These are phyloP conservation scores for Colletotrichum eremochloae DNA, from an alignment of 2,329 filamentous ascomycete species.

Conservation along the genomic window DNA sequence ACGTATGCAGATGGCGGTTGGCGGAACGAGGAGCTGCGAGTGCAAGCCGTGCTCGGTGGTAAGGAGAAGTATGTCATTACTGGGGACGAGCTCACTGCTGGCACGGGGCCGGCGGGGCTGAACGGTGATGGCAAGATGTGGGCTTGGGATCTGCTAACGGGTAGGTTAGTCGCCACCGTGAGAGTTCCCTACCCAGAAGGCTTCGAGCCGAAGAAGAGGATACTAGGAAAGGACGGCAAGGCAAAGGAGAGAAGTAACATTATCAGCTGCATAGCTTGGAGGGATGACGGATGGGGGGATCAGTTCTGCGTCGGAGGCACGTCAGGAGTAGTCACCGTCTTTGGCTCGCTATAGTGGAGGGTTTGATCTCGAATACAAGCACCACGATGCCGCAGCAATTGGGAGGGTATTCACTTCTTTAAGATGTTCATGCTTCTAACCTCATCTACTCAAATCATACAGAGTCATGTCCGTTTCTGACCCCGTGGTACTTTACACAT, in stretches of 20 bases:
- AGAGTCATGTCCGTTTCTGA: slow-evolving; percentile 40
- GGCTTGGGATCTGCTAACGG: slow-evolving; percentile 88
- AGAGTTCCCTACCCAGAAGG: slow-evolving; percentile 66
- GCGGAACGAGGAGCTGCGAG: slow-evolving; percentile 78
- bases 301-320: slow-evolving; percentile 77
- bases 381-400: background rate
- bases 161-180: slow-evolving; percentile 75
- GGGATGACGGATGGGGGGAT: slow-evolving; percentile 71
- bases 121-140: slow-evolving; percentile 71
- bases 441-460: slow-evolving; percentile 40
- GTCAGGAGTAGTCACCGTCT: slow-evolving; percentile 75
- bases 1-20: slow-evolving; percentile 72
- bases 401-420: slow-evolving; percentile 6
- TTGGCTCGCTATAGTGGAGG: slow-evolving; percentile 55
- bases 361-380: background rate
- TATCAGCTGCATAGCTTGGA: slow-evolving; percentile 73
- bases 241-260: slow-evolving; percentile 71
- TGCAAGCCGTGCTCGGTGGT: slow-evolving; percentile 81
- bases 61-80: slow-evolving; percentile 83
- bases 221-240: slow-evolving; percentile 71
- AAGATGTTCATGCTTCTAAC: slow-evolving; percentile 16
- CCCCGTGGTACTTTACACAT: slow-evolving; percentile 39
- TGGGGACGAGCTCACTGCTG: slow-evolving; percentile 77
- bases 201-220: slow-evolving; percentile 62
- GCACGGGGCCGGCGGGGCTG: slow-evolving; percentile 44